Evolutionary conservation across 768 basidiomycete species (phyloP).

Genomic region (Suillus alpinus): DNA sequence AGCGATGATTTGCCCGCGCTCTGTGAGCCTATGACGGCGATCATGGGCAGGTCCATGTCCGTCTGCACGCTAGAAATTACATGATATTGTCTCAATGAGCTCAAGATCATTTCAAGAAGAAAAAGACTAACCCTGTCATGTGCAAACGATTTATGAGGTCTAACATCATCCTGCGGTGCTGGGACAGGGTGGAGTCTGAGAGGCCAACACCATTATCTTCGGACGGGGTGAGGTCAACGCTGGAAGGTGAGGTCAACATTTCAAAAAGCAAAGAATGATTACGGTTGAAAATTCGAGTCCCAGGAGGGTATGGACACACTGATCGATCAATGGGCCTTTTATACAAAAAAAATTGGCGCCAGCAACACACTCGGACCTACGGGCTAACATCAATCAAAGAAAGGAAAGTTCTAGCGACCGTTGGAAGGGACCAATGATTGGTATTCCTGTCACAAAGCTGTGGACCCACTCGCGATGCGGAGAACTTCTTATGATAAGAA

Average conservation of each 20-base stretch:
- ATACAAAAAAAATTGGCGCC: background rate
- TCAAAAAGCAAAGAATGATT: background rate
- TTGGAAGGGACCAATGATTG: background rate
- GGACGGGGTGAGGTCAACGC: background rate
- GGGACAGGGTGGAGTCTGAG: slow-evolving; percentile 42
- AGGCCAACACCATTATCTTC: slow-evolving; percentile 44
- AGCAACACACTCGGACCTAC: background rate
- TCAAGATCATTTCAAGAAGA: background rate
- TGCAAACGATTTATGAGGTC: slow-evolving; percentile 61
- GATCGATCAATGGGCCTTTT: background rate
- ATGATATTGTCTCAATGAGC: background rate
- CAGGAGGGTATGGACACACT: background rate
- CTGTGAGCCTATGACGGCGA: slow-evolving; percentile 71
- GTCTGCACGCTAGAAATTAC: slow-evolving; percentile 51
- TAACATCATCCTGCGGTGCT: slow-evolving; percentile 47
- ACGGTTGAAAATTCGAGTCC: too few species aligned
- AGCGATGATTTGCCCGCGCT: slow-evolving; percentile 76
- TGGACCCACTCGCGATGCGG: background rate
- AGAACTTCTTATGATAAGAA: background rate
- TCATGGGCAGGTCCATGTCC: slow-evolving; percentile 71
- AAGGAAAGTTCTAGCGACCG: background rate
- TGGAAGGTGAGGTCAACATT: background rate
- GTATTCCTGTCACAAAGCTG: background rate
- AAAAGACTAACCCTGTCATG: slow-evolving; percentile 50
- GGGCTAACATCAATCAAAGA: background rate